These are phyloP conservation scores for Pythium myriotylum DNA, from an alignment of 352 stramenopile species.

Conservation along the genomic window DNA sequence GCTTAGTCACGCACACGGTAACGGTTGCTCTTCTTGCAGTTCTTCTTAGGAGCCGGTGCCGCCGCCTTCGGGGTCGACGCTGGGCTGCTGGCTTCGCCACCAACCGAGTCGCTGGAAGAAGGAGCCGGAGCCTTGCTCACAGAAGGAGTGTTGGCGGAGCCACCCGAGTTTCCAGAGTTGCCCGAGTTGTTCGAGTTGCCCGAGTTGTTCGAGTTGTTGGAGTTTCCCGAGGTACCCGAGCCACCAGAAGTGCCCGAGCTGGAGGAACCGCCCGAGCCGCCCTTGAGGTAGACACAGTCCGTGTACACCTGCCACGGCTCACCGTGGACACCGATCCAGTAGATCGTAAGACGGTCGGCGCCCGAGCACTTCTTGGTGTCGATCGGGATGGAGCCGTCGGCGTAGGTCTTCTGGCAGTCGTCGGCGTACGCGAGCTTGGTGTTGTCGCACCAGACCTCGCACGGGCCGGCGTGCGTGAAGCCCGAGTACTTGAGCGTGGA, in stretches of 20 bases:
- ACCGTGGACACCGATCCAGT: constrained; percentile 62
- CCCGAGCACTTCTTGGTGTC: constrained; percentile 44
- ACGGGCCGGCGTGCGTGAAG: constrained; percentile 61
- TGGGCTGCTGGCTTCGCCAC: constrained; percentile 5
- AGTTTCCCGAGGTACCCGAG: background rate
- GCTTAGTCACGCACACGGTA: constrained; percentile 17
- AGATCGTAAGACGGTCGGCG: constrained; percentile 51
- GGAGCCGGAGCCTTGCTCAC: constrained; percentile 3
- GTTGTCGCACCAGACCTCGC: constrained; percentile 64
- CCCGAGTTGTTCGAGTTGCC: constrained; percentile 9
- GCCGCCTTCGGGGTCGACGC: constrained; percentile 1
- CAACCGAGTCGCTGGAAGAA: constrained; percentile 2
- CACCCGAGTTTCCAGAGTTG: constrained; percentile 14
- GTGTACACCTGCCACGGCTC: constrained; percentile 65
- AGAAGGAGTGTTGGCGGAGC: background rate
- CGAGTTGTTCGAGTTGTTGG: constrained; percentile 7
- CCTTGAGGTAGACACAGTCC: constrained; percentile 55
- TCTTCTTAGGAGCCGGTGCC: constrained; percentile 6
- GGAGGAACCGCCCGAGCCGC: constrained; percentile 27
- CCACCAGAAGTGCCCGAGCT: too few relatives aligned
- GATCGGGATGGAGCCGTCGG: constrained; percentile 38
- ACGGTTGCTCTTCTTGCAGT: constrained; percentile 21
- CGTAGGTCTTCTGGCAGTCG: constrained; percentile 51
- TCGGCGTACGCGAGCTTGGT: constrained; percentile 49
- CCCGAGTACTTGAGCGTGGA: constrained; percentile 47